Conservation (phyloP, 192 early-diverging fungal genomes). For the Podila minutissima region DNA sequence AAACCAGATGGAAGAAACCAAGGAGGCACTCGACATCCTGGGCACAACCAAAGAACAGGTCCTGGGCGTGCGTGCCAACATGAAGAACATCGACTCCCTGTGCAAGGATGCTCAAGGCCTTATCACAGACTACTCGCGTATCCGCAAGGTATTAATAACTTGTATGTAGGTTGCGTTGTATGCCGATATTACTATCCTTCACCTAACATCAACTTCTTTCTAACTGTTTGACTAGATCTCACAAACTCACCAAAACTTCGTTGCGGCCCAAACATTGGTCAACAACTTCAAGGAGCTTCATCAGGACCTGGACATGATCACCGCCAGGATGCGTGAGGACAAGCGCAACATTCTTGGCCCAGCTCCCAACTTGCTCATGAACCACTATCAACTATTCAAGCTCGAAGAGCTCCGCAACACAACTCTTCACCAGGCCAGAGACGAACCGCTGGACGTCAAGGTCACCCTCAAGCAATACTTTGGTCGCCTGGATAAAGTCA, state of each 20-base stretch:
- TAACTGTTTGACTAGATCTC: conserved; percentile 74
- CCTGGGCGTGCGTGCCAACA: conserved; percentile 71
- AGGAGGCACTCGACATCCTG: conserved; percentile 87
- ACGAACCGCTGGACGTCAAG: conserved; percentile 72
- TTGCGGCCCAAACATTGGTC: conserved; percentile 85
- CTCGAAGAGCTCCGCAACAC: conserved; percentile 89
- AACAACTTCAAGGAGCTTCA: conserved; percentile 90
- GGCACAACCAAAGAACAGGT: conserved; percentile 71
- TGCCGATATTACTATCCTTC: not conserved
- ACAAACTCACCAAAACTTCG: conserved; percentile 94
- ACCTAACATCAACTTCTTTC: not conserved
- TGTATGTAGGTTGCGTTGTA: not conserved
- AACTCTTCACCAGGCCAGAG: conserved; percentile 81
- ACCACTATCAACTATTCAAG: conserved; percentile 90
- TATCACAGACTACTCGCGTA: conserved; percentile 90
- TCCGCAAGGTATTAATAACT: conserved; percentile 74
- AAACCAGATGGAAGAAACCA: conserved; percentile 89
- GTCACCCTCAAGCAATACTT: conserved; percentile 91
- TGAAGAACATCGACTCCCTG: conserved; percentile 86
- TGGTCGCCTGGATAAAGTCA: conserved; percentile 79
- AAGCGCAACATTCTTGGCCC: conserved; percentile 69
- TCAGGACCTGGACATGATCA: conserved; percentile 78
- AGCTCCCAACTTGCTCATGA: conserved; percentile 80
- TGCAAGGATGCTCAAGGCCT: conserved; percentile 87
- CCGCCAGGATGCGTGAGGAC: conserved; percentile 76